Evolutionary conservation across 2,329 filamentous ascomycete species (phyloP).

Genomic region (Alternaria longipes): DNA sequence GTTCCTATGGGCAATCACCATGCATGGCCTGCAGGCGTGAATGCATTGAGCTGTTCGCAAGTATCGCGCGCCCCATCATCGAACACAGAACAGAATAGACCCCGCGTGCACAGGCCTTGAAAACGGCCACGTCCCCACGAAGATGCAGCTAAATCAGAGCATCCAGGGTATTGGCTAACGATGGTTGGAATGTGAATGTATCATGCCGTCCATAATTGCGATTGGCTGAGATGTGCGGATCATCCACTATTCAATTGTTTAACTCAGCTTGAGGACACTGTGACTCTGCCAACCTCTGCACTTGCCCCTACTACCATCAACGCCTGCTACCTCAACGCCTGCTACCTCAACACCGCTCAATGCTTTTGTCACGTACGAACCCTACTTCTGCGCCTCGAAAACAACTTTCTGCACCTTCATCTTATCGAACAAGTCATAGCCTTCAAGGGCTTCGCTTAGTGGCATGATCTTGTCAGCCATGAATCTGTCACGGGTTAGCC

Average conservation of each 20-base stretch:
- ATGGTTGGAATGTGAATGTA: constrained; percentile 2
- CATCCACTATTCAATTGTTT: neutral
- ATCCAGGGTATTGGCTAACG: constrained; percentile 7
- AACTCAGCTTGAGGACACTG: neutral
- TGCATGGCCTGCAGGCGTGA: constrained; percentile 20
- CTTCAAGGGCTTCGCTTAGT: constrained; percentile 60
- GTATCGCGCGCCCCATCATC: constrained; percentile 24
- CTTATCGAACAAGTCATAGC: constrained; percentile 63
- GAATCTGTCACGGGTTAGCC: constrained; percentile 48
- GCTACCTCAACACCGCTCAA: constrained; percentile 7
- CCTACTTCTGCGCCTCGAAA: constrained; percentile 56
- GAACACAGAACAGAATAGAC: constrained; percentile 22
- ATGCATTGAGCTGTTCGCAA: constrained; percentile 20
- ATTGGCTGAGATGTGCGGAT: constrained; percentile 6
- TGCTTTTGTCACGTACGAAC: neutral
- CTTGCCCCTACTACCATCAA: neutral
- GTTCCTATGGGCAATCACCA: constrained; percentile 17
- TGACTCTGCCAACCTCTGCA: neutral
- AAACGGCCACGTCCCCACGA: constrained; percentile 19
- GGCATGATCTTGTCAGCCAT: constrained; percentile 64
- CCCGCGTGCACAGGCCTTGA: constrained; percentile 30
- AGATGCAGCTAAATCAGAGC: constrained; percentile 13
- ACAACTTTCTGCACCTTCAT: constrained; percentile 64
- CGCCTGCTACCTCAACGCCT: constrained; percentile 3
- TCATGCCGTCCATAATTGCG: neutral